These are phyloP conservation scores for Diplodia mutila DNA, from an alignment of 2,329 filamentous ascomycete species.

Conservation along the genomic window DNA sequence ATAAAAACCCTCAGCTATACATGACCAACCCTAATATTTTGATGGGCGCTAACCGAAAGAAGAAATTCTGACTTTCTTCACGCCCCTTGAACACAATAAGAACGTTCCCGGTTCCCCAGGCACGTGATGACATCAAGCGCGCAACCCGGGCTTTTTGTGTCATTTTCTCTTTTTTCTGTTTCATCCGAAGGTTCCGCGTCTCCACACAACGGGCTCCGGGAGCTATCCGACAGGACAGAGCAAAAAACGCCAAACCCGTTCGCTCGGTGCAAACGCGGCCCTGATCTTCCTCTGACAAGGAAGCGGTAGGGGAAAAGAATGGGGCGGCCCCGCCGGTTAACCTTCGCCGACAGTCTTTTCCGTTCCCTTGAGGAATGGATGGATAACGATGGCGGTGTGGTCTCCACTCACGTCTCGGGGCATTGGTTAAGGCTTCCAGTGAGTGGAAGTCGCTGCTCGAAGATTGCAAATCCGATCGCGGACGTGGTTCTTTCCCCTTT, in stretches of 20 bases:
- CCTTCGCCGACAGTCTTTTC: background rate
- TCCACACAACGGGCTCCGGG: background rate
- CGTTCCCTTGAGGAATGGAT: background rate
- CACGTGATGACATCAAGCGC: background rate
- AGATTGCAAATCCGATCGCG: background rate
- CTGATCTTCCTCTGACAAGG: background rate
- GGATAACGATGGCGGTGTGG: background rate
- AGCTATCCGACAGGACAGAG: background rate
- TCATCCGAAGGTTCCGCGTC: background rate
- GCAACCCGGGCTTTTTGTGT: background rate
- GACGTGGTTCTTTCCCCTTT: background rate
- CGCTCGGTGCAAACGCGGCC: background rate
- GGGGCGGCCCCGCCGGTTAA: background rate
- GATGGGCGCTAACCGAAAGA: background rate
- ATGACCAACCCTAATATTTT: background rate
- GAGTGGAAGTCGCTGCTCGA: background rate
- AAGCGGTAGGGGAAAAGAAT: background rate
- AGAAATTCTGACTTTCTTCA: background rate
- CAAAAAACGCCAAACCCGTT: background rate
- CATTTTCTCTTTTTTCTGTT: background rate
- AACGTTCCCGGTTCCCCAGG: background rate
- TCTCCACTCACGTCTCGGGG: background rate
- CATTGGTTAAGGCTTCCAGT: background rate
- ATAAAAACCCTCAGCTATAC: background rate
- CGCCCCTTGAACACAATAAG: background rate